Base-by-base conservation (phyloP, 805 yeast species). In the Candida silvicultrix region DNA sequence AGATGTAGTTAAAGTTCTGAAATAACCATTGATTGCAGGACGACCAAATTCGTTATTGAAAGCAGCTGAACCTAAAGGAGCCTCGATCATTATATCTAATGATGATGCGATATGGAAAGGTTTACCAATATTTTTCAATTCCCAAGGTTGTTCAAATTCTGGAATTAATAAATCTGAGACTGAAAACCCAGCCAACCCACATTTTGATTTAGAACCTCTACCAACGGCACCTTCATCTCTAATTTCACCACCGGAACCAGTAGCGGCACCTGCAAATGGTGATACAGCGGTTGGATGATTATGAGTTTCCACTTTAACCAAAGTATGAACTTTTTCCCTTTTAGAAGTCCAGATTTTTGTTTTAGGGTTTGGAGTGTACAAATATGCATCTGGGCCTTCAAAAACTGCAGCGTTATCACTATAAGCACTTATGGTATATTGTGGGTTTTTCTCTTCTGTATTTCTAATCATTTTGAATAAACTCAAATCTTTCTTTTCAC, bases 161-260 rank as follows among this genome's bases (percentile, higher is more conserved):
- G 99, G 99, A 57, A 94, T 90, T 52, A 79, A 74, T 65, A 94
- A 75, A 67, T 94, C 98, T 36, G 95, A 83, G 20, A 89, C 97
- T 11, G 95, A 78, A 67, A 82, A 94, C 9, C 99, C 99, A 38
- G 95, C 75, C 50, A 94, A 74, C 45, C 99, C 99, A 62, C 97
- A 96, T 69, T 94, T 92, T 39, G 98, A 80, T 67, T 89, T 89
- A 22, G 98, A 92, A 40, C 99, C 99, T 66, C 97, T 81, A 52
- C 99, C 99, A 22, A 94, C 96, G 28, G 99, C 99, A 70, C 97
- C 99, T 71, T 94, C 99, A 68, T 94, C 99, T 76, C 99, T 87
- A 60, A 94, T 94, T 70, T 94, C 99, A 73, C 99, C 99, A 66
- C 99, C 99, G 11, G 98, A 90, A 52, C 99, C 99, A 14, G 99